phyloP scores from a whole-genome alignment of 257 asterid species.

The Leptodermis oblonga region DNA sequence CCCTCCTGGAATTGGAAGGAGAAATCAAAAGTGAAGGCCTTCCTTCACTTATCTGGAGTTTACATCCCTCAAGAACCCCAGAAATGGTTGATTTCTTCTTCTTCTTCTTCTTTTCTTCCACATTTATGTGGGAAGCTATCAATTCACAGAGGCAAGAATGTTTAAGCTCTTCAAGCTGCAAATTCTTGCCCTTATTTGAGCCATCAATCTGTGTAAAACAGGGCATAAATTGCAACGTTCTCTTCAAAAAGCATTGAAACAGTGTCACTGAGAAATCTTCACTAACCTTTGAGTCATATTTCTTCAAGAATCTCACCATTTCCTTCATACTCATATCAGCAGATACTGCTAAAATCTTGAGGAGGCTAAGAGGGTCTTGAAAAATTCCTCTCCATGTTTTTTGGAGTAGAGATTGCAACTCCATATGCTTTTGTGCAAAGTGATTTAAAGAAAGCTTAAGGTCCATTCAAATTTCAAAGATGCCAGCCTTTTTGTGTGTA shows the following conservation, averaged over 20 bases:
- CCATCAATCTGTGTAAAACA: slow-evolving; percentile 6
- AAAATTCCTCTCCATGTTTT: background rate
- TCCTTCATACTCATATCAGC: background rate
- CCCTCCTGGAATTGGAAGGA: slow-evolving; percentile 7
- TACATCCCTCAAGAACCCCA: slow-evolving; percentile 15
- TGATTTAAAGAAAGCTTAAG: background rate
- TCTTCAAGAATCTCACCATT: slow-evolving; percentile 8
- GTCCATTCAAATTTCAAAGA: too few species aligned
- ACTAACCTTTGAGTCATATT: slow-evolving; percentile 14
- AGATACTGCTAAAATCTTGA: background rate
- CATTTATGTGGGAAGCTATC: slow-evolving; percentile 15
- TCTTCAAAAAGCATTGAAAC: background rate
- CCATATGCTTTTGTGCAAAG: background rate
- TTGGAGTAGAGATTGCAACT: background rate
- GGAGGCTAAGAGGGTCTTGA: too few species aligned
- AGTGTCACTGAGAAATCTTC: background rate
- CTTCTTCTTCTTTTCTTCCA: slow-evolving; percentile 1
- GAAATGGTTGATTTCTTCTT: slow-evolving; percentile 3
- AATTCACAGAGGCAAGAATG: slow-evolving; percentile 22
- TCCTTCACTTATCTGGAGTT: slow-evolving; percentile 14
- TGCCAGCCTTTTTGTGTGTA: too few species aligned
- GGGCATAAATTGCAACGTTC: background rate
- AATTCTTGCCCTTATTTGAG: background rate
- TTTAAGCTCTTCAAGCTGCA: slow-evolving; percentile 21
- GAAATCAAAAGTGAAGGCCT: slow-evolving; percentile 5